Percentiles rank a stretch among this genome's conserved stretches.
These are phyloP conservation scores for Suillus sp. DNA, from an alignment of 768 basidiomycete species.

Conservation along the genomic window DNA sequence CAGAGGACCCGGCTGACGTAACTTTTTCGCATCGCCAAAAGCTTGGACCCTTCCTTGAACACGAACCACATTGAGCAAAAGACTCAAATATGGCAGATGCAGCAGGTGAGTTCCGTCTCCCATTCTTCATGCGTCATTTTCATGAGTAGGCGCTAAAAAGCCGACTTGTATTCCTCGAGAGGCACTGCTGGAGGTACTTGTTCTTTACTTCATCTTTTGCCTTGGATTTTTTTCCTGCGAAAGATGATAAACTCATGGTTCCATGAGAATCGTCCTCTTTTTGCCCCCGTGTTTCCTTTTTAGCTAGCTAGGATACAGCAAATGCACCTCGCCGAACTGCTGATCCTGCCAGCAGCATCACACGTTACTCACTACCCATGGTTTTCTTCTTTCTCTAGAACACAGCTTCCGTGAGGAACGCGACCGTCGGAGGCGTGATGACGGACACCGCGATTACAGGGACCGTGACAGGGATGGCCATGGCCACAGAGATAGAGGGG, in stretches of 20 bases:
- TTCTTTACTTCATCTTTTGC: constrained; percentile 39
- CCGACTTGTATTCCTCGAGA: constrained; percentile 34
- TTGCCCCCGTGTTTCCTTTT: constrained; percentile 49
- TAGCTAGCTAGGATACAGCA: constrained; percentile 64
- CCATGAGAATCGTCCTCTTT: constrained; percentile 34
- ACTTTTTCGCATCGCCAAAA: constrained; percentile 18
- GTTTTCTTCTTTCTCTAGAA: constrained; percentile 50
- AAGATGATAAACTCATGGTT: constrained; percentile 67
- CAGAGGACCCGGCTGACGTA: constrained; percentile 31
- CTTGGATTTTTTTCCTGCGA: constrained; percentile 45
- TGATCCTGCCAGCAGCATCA: constrained; percentile 41
- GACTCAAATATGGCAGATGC: constrained; percentile 49
- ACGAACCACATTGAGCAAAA: constrained; percentile 29
- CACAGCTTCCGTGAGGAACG: constrained; percentile 69
- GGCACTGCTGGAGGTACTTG: constrained; percentile 35
- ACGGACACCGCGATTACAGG: constrained; percentile 53
- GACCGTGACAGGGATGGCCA: constrained; percentile 46
- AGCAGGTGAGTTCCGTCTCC: constrained; percentile 49
- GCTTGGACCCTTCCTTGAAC: constrained; percentile 14
- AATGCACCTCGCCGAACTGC: constrained; percentile 44
- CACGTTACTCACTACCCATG: constrained; percentile 53
- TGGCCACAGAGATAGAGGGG: constrained; percentile 39
- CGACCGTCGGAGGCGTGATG: constrained; percentile 64
- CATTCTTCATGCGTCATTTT: constrained; percentile 24
- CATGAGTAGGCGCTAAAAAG: constrained; percentile 29